Evolutionary conservation across 352 stramenopile species (phyloP), one percentile per base, ranked within the genome.

Genomic region (Blastocystis sp.): DNA sequence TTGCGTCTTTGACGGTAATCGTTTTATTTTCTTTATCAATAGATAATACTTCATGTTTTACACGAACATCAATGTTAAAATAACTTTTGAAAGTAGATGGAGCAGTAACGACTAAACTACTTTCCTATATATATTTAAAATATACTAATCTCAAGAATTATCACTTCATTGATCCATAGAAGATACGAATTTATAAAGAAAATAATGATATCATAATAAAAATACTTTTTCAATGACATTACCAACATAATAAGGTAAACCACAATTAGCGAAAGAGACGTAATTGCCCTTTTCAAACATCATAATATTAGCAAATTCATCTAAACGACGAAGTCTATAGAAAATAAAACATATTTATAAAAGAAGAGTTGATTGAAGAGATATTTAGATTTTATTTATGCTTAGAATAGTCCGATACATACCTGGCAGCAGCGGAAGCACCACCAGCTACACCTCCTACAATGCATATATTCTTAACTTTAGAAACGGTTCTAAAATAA

Each of bases 231-330:
- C 56, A 43, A 75, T 77, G 40, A 76, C 72, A n/a, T 68, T 66
- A 5, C 73, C 73, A 43, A 80, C 73, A 44, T 73, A 79, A 37
- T 77, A 80, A 2, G 74, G 74, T 69, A 80, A 73, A 4, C 74
- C 74, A 66, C 74, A 80, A 25, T 65, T 72, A 18, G 74, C 74
- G 64, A 74, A 80, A 0, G 67, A 70, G 5, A 78, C 71, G 65
- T 80, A 70, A 1, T 70, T 70, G 18, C 71, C 68, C 28, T 67
- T 73, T 42, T 79, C 68, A 23, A 79, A 49, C n/a, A 80, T 45
- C 11, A 75, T 41, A 46, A 80, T 77, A 35, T 76, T 66, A 2
- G 69, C 64, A 19, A 65, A 67, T 44, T 79, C 54, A 56, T 70
- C 64, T 3, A 68, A 19, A 16, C 58, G 18, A n/a, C 36, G 19